A percentile compares a stretch with the other conserved stretches of the same genome.
phyloP scores from a whole-genome alignment of 2,329 filamentous ascomycete species.

The Penicillium psychrosexuale region DNA sequence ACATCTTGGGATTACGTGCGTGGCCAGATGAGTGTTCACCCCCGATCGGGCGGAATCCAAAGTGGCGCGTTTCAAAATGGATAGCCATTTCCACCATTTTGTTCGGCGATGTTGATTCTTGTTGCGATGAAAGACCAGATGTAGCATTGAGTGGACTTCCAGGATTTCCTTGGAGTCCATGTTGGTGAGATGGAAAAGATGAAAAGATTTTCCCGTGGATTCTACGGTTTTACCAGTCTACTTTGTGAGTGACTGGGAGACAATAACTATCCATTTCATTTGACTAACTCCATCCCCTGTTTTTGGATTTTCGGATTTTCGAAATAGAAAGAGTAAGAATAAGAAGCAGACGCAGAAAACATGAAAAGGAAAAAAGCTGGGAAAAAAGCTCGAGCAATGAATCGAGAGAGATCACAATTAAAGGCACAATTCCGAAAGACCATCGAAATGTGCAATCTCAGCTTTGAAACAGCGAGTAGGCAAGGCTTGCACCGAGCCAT shows the following conservation, averaged over 20 bases:
- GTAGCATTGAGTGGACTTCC: conserved; percentile 50
- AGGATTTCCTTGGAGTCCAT: conserved; percentile 33
- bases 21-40: conserved; percentile 25
- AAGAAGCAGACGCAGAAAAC: neutral
- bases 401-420: neutral
- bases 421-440: neutral
- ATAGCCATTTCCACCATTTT: conserved; percentile 77
- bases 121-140: conserved; percentile 76
- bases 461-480: too few species aligned
- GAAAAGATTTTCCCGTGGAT: neutral
- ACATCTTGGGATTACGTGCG: conserved; percentile 40
- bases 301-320: neutral
- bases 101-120: conserved; percentile 82
- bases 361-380: too few species aligned
- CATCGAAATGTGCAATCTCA: neutral
- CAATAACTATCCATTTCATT: neutral
- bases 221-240: too few species aligned
- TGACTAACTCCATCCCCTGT: neutral
- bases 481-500: neutral
- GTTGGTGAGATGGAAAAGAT: neutral
- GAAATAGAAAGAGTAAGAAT: neutral
- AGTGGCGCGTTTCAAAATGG: conserved; percentile 66
- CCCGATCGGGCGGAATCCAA: conserved; percentile 52
- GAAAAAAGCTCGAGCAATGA: neutral
- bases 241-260: too few species aligned